These are phyloP conservation scores for Asclepias syriaca DNA, from an alignment of 257 asterid species.

Conservation along the genomic window DNA sequence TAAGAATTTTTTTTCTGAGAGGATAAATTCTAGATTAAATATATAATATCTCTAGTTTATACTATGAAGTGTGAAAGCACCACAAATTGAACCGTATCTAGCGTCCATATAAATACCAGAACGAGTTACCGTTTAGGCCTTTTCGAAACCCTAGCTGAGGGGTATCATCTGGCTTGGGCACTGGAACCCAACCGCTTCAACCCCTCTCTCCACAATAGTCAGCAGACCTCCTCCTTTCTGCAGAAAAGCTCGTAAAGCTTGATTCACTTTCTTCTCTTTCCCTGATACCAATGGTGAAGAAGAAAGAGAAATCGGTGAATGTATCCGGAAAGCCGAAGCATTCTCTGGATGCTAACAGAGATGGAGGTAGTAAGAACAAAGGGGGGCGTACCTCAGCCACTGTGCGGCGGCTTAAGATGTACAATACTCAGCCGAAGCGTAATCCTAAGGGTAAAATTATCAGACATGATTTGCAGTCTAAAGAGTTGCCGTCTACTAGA, in stretches of 20 bases:
- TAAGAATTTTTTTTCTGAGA: too few relatives aligned
- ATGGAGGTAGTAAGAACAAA: conserved; percentile 33
- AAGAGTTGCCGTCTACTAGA: conserved; percentile 81
- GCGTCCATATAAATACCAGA: background rate
- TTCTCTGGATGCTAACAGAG: conserved; percentile 70
- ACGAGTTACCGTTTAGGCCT: background rate
- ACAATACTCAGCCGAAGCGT: conserved; percentile 64
- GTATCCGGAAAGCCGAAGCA: conserved; percentile 97
- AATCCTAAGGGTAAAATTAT: conserved; percentile 49
- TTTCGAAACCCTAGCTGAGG: conserved; percentile 20
- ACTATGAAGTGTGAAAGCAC: too few relatives aligned
- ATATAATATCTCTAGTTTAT: too few relatives aligned
- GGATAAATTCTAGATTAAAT: too few relatives aligned
- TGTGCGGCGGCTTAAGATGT: conserved; percentile 94
- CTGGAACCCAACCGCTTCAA: conserved; percentile 1
- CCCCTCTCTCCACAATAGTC: background rate
- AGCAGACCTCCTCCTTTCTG: background rate
- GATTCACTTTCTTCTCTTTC: background rate
- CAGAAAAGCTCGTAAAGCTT: background rate
- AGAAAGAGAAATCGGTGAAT: conserved; percentile 68
- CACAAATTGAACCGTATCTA: too few relatives aligned
- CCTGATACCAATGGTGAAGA: conserved; percentile 47
- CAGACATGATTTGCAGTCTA: conserved; percentile 81
- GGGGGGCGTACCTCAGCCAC: conserved; percentile 75
- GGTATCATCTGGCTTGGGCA: background rate